Conservation (phyloP, 2,329 filamentous ascomycete genomes). For the Simplicillium sp. region DNA sequence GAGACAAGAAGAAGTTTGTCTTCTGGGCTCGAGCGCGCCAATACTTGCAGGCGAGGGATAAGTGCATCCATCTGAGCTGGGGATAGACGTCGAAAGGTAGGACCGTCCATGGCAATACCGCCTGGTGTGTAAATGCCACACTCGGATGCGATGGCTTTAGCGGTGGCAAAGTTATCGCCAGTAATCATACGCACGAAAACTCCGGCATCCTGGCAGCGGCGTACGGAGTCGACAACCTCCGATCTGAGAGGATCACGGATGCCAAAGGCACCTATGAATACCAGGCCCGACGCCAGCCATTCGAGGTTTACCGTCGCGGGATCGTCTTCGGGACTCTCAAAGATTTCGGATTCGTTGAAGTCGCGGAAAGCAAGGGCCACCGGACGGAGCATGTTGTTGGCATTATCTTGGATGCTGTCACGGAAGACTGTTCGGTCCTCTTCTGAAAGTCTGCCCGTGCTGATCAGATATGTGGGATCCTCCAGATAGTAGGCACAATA, state of each 20-base stretch:
- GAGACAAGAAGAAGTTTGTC: conserved; percentile 60
- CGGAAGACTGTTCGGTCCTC: conserved; percentile 20
- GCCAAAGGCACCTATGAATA: conserved; percentile 42
- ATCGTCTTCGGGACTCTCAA: conserved; percentile 17
- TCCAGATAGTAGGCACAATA: conserved; percentile 30
- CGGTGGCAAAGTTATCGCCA: conserved; percentile 34
- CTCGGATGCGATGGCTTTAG: conserved; percentile 36
- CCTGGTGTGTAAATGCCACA: conserved; percentile 58
- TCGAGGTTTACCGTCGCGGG: conserved; percentile 24
- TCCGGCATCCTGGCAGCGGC: conserved; percentile 52
- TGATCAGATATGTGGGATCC: conserved; percentile 30
- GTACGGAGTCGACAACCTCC: conserved; percentile 53
- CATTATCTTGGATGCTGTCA: conserved; percentile 40
- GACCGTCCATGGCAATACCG: conserved; percentile 47
- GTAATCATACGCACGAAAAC: conserved; percentile 59
- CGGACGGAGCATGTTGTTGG: conserved; percentile 56
- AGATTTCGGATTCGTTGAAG: conserved; percentile 33
- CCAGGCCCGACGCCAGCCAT: conserved; percentile 22
- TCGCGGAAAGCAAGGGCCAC: conserved; percentile 59
- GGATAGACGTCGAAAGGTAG: conserved; percentile 45
- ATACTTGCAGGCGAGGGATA: conserved; percentile 55
- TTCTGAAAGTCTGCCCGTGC: conserved; percentile 18
- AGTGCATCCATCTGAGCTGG: conserved; percentile 39
- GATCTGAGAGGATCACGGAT: conserved; percentile 59
- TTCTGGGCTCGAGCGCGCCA: conserved; percentile 60